A percentile compares a stretch with the other conserved stretches of the same genome.
Evolutionary conservation across 257 asterid genomes (phyloP).

Genomic region (Marsdenia floribunda): DNA sequence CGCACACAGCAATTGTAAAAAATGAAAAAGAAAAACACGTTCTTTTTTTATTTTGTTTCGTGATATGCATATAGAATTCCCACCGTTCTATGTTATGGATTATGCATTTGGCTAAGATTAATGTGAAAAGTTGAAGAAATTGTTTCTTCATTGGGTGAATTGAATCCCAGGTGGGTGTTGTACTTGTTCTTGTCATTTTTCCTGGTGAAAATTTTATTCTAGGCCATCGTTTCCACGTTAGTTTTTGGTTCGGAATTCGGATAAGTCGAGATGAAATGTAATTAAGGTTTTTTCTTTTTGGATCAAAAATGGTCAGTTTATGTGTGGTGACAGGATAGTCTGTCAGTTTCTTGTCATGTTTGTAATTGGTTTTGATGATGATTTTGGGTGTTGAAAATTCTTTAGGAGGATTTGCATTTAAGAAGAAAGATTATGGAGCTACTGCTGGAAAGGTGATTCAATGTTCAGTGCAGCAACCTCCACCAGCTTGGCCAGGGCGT

Average conservation of each 20-base stretch:
- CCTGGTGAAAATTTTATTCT: neutral
- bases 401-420: conserved; percentile 57
- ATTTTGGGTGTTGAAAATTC: conserved; percentile 19
- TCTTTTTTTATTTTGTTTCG: neutral
- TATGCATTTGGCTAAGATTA: neutral
- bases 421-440: conserved; percentile 55
- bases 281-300: neutral
- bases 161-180: neutral
- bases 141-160: neutral
- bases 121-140: neutral
- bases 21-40: neutral
- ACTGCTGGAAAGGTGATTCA: conserved; percentile 42
- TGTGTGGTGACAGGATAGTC: neutral
- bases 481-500: conserved; percentile 97
- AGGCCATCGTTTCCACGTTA: neutral
- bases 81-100: neutral
- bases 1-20: neutral
- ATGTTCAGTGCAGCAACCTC: conserved; percentile 68
- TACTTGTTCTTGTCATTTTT: neutral
- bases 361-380: neutral
- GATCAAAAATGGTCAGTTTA: neutral
- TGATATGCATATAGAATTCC: neutral
- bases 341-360: neutral
- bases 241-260: conserved; percentile 7
- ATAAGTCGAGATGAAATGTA: conserved; percentile 2